Base-by-base conservation (phyloP, 2,329 filamentous ascomycete genomes). In the Exophiala sp. region DNA sequence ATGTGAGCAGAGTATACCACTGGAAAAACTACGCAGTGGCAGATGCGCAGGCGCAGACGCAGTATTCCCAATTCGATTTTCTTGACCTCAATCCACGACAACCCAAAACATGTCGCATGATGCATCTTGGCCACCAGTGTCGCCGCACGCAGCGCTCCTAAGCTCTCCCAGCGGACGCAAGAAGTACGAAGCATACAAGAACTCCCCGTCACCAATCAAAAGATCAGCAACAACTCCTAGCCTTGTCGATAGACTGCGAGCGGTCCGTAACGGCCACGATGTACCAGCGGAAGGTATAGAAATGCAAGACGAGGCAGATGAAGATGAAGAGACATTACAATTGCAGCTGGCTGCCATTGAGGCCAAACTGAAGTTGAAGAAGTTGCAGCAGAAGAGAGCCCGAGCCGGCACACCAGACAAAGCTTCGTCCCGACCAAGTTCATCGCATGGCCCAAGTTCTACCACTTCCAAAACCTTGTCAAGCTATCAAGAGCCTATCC, bases 301-400 rank as follows among this genome's bases (percentile, higher is more conserved):
- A 12, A 74, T 74, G 3, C 79, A 84, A 8, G 83, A 86, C 0
- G 86, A 89, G 3, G 87, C 79, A 7, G 80, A 83, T n/a, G 82
- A 95, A 5, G 91, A 95, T 63, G 92, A 96, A 69, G 91, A 97
- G 75, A 95, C 85, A 1, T 73, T 97, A 33, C 84, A 95, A 66
- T 75, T 99, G 58, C 86, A 95, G 68, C 75, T 97, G 4, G 85
- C 91, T 60, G 90, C 89, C 51, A 95, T 99, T 54, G 86, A 97
- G 70, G 90, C 91, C 5, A 86, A 87, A 56, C 73, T 97, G 48
- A 94, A 87, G 70, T 72, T 97, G 60, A 97, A 96, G 71, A 91
- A 87, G 66, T 74, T 97, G 11, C 88, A 94, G 68, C 86, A 85
- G 59, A 75, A 66, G 71, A 81, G 69, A 56, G 66, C 66, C 20